These are phyloP conservation scores for Oropetium thomaeum DNA, from an alignment of 176 grass and related monocot species.

Conservation along the genomic window DNA sequence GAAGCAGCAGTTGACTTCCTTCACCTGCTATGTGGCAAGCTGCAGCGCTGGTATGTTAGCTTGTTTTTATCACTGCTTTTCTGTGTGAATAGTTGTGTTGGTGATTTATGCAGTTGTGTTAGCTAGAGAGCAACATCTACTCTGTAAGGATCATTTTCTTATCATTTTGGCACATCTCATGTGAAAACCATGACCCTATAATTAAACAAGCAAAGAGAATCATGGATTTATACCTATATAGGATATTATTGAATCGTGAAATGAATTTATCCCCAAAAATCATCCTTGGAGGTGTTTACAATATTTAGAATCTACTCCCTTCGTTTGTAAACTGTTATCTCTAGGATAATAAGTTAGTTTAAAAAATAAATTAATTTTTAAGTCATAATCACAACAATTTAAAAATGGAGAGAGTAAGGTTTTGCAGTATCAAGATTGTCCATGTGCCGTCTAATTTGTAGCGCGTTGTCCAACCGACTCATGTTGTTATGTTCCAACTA, in stretches of 20 bases:
- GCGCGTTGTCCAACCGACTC: neutral
- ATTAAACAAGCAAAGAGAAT: neutral
- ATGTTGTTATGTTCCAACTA: neutral
- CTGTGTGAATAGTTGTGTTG: neutral
- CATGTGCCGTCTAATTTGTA: neutral
- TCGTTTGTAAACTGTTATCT: neutral
- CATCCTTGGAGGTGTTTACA: too few species aligned
- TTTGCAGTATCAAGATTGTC: neutral
- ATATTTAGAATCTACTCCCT: too few species aligned
- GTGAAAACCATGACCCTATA: neutral
- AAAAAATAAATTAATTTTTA: too few species aligned
- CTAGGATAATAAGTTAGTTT: too few species aligned
- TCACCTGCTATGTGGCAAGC: neutral
- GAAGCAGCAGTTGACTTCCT: slow-evolving; percentile 17
- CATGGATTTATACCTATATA: neutral
- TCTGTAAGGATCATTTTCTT: neutral
- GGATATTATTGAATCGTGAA: too few species aligned
- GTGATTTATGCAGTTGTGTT: neutral
- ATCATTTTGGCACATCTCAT: slow-evolving; percentile 5
- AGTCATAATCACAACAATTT: too few species aligned
- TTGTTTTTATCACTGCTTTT: neutral
- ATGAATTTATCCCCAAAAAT: neutral
- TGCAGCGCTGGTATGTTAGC: neutral
- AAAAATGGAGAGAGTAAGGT: neutral
- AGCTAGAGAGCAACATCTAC: slow-evolving; percentile 4